These are phyloP conservation scores for Cokeromyces recurvatus DNA, from an alignment of 371 early-diverging fungal genomes.

Conservation along the genomic window DNA sequence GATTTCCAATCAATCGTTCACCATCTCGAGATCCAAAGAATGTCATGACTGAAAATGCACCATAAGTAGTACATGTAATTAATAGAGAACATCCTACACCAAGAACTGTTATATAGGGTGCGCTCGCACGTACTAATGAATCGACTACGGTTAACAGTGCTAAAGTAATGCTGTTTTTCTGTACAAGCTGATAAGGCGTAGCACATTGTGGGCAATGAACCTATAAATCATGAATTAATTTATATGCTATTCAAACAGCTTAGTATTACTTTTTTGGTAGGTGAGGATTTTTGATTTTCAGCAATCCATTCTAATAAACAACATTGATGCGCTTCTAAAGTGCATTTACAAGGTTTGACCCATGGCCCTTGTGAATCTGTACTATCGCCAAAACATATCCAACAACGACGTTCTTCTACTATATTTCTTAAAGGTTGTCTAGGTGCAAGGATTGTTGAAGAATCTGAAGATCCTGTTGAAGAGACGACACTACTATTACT, in stretches of 20 bases:
- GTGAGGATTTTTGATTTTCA: slow-evolving; percentile 61
- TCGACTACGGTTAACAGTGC: slow-evolving; percentile 52
- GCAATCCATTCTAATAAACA: slow-evolving; percentile 76
- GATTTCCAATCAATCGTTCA: slow-evolving; percentile 55
- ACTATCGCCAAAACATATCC: slow-evolving; percentile 68
- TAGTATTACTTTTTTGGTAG: slow-evolving; percentile 31
- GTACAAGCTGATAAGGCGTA: slow-evolving; percentile 57
- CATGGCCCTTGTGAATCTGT: slow-evolving; percentile 56
- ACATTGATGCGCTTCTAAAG: slow-evolving; percentile 66
- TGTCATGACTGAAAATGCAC: slow-evolving; percentile 66
- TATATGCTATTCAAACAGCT: too few species aligned
- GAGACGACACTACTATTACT: not conserved
- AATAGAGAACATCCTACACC: slow-evolving; percentile 57
- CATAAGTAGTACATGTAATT: slow-evolving; percentile 61
- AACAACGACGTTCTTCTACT: slow-evolving; percentile 38
- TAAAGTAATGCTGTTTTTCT: slow-evolving; percentile 46
- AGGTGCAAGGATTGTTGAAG: slow-evolving; percentile 31
- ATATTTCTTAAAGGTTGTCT: slow-evolving; percentile 2
- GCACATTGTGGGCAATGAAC: slow-evolving; percentile 77
- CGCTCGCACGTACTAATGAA: slow-evolving; percentile 51
- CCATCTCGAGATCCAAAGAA: slow-evolving; percentile 65
- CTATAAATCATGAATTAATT: slow-evolving; percentile 19
- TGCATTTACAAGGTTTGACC: slow-evolving; percentile 74
- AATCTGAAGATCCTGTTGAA: slow-evolving; percentile 20
- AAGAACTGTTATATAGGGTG: slow-evolving; percentile 62